These are phyloP conservation scores for Gastrolobium bilobum DNA, from an alignment of 306 rosid species.

Conservation along the genomic window DNA sequence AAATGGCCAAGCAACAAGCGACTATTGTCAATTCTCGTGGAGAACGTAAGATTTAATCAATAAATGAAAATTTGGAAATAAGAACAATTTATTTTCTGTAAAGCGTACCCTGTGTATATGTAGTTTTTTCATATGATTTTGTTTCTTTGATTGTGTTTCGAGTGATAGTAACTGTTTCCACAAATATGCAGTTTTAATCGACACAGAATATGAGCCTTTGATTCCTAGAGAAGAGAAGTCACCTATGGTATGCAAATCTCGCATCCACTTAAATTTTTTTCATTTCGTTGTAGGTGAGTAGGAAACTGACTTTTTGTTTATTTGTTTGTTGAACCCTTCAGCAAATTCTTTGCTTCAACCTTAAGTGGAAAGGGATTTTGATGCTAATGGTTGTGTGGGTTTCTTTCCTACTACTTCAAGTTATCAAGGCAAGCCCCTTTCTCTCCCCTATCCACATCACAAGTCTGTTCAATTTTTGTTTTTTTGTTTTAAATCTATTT, in stretches of 20 bases:
- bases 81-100: background rate
- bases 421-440: constrained; percentile 67
- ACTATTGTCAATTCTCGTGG: constrained; percentile 68
- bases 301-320: constrained; percentile 26
- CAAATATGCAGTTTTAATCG: constrained; percentile 72
- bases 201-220: constrained; percentile 68
- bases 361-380: constrained; percentile 74
- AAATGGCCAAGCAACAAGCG: constrained; percentile 55
- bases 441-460: constrained; percentile 15
- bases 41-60: constrained; percentile 65
- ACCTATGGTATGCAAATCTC: constrained; percentile 54
- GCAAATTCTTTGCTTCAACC: constrained; percentile 78
- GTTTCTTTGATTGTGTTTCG: background rate
- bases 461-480: constrained; percentile 3
- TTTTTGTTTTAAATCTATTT: background rate
- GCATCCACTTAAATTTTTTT: background rate
- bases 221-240: constrained; percentile 73
- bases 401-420: constrained; percentile 76
- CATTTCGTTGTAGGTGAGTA: constrained; percentile 8
- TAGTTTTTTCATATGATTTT: background rate
- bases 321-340: constrained; percentile 40
- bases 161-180: constrained; percentile 4
- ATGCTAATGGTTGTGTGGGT: constrained; percentile 71
- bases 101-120: background rate
- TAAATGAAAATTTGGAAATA: constrained; percentile 1